phyloP scores from a whole-genome alignment of 768 basidiomycete genomes.

The Russula olivacea region DNA sequence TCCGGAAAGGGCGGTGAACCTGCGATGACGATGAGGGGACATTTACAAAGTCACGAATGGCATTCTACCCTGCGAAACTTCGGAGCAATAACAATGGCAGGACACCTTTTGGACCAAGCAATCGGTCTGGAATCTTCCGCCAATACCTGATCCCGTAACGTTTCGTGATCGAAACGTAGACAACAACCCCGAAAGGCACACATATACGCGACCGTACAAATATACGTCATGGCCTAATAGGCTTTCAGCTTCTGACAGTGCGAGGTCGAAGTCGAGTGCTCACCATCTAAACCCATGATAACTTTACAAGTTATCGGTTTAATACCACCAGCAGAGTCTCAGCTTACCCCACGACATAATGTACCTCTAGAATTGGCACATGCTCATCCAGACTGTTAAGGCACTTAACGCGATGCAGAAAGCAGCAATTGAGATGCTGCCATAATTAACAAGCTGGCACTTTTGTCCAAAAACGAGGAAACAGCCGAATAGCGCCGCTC shows the following conservation, averaged over 20 bases:
- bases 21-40: too few relatives aligned
- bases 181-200: too few relatives aligned
- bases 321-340: neutral
- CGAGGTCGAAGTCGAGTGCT: constrained; percentile 17
- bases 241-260: neutral
- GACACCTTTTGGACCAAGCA: too few relatives aligned
- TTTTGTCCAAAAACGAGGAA: constrained; percentile 29
- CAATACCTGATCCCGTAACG: too few relatives aligned
- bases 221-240: too few relatives aligned
- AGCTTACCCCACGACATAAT: constrained; percentile 9
- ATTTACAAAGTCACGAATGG: too few relatives aligned
- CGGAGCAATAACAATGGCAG: too few relatives aligned
- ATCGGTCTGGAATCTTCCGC: too few relatives aligned
- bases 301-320: constrained; percentile 28
- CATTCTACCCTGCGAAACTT: too few relatives aligned
- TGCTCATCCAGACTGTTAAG: constrained; percentile 53
- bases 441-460: constrained; percentile 57
- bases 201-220: too few relatives aligned
- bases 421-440: constrained; percentile 53
- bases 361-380: constrained; percentile 51
- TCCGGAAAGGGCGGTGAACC: too few relatives aligned
- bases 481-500: neutral
- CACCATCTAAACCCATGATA: constrained; percentile 58
- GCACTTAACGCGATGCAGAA: constrained; percentile 57
- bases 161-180: neutral